Evolutionary conservation across 225 moss, liverwort and hornwort species (phyloP).

Genomic region (Physcomitrellopsis africana): DNA sequence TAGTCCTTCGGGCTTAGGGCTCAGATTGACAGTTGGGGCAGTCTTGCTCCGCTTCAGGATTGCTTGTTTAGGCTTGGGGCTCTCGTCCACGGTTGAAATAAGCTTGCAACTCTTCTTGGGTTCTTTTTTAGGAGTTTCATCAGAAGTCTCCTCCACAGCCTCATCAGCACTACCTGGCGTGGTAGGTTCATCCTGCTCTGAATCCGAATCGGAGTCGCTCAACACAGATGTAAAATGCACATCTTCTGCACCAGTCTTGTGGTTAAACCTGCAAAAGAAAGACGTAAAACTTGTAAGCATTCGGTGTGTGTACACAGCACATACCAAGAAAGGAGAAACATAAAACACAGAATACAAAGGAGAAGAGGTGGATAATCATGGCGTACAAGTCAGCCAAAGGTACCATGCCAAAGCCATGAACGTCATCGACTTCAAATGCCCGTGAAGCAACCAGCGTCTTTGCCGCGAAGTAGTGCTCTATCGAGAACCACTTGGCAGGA

Average conservation of each 20-base stretch:
- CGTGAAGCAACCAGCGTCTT: conserved; percentile 78
- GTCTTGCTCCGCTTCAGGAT: neutral
- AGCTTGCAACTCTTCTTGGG: conserved; percentile 6
- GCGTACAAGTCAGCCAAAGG: conserved; percentile 93
- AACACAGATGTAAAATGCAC: conserved; percentile 77
- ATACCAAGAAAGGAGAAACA: neutral
- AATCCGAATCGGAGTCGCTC: conserved; percentile 57
- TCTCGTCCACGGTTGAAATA: neutral
- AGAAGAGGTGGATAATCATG: conserved; percentile 34
- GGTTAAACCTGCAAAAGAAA: conserved; percentile 74
- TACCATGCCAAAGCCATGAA: conserved; percentile 88
- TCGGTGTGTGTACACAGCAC: neutral
- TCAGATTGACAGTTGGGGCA: conserved; percentile 9
- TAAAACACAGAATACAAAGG: conserved; percentile 4
- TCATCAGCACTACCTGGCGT: conserved; percentile 23
- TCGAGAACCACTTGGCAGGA: conserved; percentile 71
- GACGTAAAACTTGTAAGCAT: neutral
- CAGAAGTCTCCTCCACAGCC: neutral
- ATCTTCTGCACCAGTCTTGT: conserved; percentile 88
- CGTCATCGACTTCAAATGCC: conserved; percentile 84
- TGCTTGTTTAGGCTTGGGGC: neutral
- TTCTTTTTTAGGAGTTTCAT: conserved; percentile 10
- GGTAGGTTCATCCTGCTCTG: conserved; percentile 29
- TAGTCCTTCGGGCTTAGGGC: conserved; percentile 18
- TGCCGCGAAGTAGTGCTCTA: conserved; percentile 71